Base-by-base conservation (phyloP, 2,329 filamentous ascomycete genomes). In the Colletotrichum chrysophilum region DNA sequence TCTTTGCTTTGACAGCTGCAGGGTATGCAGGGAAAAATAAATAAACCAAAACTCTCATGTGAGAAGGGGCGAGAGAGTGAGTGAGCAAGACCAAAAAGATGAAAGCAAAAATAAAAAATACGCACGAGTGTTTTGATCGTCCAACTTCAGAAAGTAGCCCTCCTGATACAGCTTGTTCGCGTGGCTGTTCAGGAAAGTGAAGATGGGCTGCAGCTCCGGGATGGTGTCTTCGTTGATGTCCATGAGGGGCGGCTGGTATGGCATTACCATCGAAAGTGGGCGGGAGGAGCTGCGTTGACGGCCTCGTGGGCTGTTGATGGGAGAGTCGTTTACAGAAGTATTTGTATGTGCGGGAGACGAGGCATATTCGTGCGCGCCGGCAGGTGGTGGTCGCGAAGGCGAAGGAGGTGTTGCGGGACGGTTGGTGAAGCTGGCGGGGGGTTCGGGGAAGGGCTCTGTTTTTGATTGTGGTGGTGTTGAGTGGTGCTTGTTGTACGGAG, bases 91-190 rank as follows among this genome's bases (percentile, higher is more conserved):
- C 5, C 16, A 65, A 56, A 36, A 34, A 66, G 13, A 76, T 18
- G 9, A 16, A 64, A 58, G 32, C 32, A 66, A 76, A 30, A 61
- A 68, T 48, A 8, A 16, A 66, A 34, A 38, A 66, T 75, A 91
- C 95, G 80, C 91, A 98, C 96, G 93, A 71, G 93, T 93, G 82
- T 98, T 97, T 79, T 98, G 93, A 84, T 99, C 97, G 84, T 98
- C 96, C 65, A 99, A 88, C 86, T 98, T 99, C 80, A 99, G 87
- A 79, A 99, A 98, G 82, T 98, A 99, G 48, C 97, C 97, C 86
- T 99, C 97, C 80, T 98, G 96, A 84, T 98, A 99, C 71, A 98
- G 88, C 86, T 98, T 98, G 85, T 98, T 98, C 74, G 93, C 94
- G 84, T 99, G 97, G 85, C 94, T 97, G 86, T 98, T 98, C 78